Evolutionary conservation across 1,139 yeast species (phyloP), one percentile per base, ranked within the genome.

Genomic region (Protomyces macrosporus): DNA sequence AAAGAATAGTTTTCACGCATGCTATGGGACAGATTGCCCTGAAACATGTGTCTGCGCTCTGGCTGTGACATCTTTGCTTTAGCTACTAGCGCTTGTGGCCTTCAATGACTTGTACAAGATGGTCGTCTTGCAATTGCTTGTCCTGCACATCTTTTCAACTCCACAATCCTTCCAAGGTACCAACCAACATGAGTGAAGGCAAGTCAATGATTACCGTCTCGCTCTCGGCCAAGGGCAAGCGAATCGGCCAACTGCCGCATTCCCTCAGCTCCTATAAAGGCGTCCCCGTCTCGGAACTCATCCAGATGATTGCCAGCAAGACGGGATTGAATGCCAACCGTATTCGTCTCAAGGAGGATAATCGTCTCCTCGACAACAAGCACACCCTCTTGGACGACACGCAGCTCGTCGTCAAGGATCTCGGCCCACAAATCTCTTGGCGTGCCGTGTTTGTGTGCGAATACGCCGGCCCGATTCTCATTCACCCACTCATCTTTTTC

Each of bases 381-480:
- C 72, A 69, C 59, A 70, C 69, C 66, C 70, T 70, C 30, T 65
- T 55, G 30, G 62, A 64, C 7, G 69, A 67, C 16, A 65, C 67
- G 53, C 65, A 67, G 6, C 39, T 77, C 80, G 82, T 76, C 67
- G 88, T 86, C 65, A 90, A 91, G 74, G 98, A 91, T 72, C 80
- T 93, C 68, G 98, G 98, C 30, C 95, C 95, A 1, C 98, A 93
- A 76, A 83, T 93, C 67, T 85, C 87, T 3, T 93, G 98, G 97
- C 82, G 88, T 75, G 82, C 91, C 5, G 98, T 93, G 36, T 93
- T 85, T 73, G 71, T 89, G 64, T 79, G 89, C 69, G 98, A 93
- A 76, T 93, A 93, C 74, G 72, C 88, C 30, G 98, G 98, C 3
- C 98, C 98, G 3, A 78, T 93, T 67, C 64, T 90, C 56, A 81